Conservation (phyloP, 108 stramenopile species). For the Skeletonema costatum region DNA sequence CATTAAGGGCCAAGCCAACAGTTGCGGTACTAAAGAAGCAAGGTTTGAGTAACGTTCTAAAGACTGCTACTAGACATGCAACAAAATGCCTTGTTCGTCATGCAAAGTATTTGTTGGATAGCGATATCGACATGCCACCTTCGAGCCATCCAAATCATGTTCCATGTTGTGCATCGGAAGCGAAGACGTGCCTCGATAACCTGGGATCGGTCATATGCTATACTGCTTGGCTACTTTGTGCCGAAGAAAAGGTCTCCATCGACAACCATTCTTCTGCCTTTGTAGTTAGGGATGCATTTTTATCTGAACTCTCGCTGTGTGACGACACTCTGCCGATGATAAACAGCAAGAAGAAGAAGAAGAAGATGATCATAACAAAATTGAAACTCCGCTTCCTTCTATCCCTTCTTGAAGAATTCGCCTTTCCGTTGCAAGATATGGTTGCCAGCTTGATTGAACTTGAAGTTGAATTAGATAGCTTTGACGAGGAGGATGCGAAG, state of each 20-base stretch:
- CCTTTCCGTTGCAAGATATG: conserved; percentile 7
- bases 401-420: conserved; percentile 34
- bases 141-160: not conserved
- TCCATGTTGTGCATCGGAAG: conserved; percentile 26
- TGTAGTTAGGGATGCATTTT: conserved; percentile 29
- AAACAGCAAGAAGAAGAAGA: conserved; percentile 4
- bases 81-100: conserved; percentile 31
- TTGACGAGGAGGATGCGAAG: not conserved
- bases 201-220: conserved; percentile 30
- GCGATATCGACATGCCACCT: not conserved
- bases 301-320: conserved; percentile 16
- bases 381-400: conserved; percentile 15
- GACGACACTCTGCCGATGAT: conserved; percentile 23
- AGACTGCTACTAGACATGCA: conserved; percentile 22
- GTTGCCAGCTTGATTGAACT: conserved; percentile 16
- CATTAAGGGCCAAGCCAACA: conserved; percentile 33
- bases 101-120: conserved; percentile 33
- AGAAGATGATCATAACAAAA: conserved; percentile 11
- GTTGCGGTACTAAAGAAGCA: conserved; percentile 16
- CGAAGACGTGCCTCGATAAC: conserved; percentile 31
- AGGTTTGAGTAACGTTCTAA: conserved; percentile 29
- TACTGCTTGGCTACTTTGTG: conserved; percentile 39
- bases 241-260: conserved; percentile 16
- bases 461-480: conserved; percentile 4
- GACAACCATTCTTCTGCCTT: conserved; percentile 9